Conservation (phyloP, 208 protist genomes). For the Trypanosoma melophagium region DNA sequence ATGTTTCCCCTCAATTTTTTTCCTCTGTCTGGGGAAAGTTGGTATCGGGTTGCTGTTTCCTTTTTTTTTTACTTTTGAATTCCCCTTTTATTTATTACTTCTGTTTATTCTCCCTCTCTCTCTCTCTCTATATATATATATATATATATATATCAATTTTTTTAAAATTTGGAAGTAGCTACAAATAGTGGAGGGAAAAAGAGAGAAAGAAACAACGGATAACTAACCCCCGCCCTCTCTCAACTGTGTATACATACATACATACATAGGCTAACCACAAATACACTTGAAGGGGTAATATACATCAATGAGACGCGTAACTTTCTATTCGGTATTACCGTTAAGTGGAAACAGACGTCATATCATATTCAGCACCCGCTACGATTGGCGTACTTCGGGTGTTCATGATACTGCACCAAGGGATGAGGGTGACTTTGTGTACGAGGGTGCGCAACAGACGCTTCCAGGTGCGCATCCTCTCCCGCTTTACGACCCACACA, state of each 20-base stretch:
- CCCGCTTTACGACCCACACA: conserved; percentile 71
- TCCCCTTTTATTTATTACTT: background rate
- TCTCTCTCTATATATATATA: background rate
- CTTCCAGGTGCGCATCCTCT: conserved; percentile 84
- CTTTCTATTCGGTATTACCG: background rate
- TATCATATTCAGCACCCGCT: conserved; percentile 61
- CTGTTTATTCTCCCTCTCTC: background rate
- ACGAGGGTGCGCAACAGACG: conserved; percentile 63
- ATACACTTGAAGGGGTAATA: background rate
- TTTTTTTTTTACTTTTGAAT: background rate
- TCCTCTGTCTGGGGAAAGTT: background rate
- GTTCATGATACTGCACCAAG: conserved; percentile 83
- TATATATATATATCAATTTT: background rate
- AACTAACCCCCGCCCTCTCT: too few relatives aligned
- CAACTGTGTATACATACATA: too few relatives aligned
- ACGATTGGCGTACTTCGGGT: conserved; percentile 73
- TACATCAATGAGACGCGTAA: conserved; percentile 14
- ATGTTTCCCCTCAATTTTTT: conserved; percentile 3
- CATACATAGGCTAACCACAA: too few relatives aligned
- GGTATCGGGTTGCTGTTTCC: background rate
- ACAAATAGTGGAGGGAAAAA: too few relatives aligned
- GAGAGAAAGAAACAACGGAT: too few relatives aligned
- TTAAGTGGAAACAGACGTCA: conserved; percentile 4
- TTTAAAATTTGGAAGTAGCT: too few relatives aligned
- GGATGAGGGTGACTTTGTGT: conserved; percentile 77